phyloP scores from a whole-genome alignment of 176 grass and related monocot species.

The Bothriochloa decipiens region DNA sequence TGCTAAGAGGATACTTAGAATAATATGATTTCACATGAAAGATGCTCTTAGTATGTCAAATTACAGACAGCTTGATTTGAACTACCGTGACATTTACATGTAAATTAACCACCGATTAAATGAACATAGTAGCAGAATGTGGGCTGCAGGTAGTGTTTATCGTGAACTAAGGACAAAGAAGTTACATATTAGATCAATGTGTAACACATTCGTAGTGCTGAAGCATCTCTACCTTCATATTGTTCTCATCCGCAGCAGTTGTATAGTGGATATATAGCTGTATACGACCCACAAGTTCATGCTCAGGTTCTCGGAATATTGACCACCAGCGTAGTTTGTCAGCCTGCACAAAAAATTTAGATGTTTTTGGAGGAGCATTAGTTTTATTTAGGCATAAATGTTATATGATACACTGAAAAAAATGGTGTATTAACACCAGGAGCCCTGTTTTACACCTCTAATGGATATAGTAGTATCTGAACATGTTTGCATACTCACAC shows the following conservation, averaged over 20 bases:
- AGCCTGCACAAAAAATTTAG: constrained; percentile 55
- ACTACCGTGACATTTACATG: neutral
- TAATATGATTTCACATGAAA: constrained; percentile 19
- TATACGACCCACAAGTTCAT: constrained; percentile 90
- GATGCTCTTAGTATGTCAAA: constrained; percentile 19
- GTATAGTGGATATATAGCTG: constrained; percentile 82
- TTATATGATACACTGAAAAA: constrained; percentile 17
- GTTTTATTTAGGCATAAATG: neutral
- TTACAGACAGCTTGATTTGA: constrained; percentile 21
- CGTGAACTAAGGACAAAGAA: constrained; percentile 1
- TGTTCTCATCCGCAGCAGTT: constrained; percentile 84
- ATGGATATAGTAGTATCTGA: neutral
- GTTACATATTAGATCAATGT: constrained; percentile 7
- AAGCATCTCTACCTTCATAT: constrained; percentile 74
- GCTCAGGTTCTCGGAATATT: constrained; percentile 85
- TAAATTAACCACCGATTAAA: neutral
- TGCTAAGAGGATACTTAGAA: constrained; percentile 19
- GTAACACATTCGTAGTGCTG: neutral
- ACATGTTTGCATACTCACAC: neutral
- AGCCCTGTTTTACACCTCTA: neutral
- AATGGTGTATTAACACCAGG: constrained; percentile 3
- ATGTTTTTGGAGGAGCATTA: constrained; percentile 30
- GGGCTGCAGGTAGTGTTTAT: neutral
- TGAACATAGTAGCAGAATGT: neutral
- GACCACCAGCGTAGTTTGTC: constrained; percentile 97